These are phyloP conservation scores for Darksidea phi DNA, from an alignment of 495 filamentous ascomycete species.

Conservation along the genomic window DNA sequence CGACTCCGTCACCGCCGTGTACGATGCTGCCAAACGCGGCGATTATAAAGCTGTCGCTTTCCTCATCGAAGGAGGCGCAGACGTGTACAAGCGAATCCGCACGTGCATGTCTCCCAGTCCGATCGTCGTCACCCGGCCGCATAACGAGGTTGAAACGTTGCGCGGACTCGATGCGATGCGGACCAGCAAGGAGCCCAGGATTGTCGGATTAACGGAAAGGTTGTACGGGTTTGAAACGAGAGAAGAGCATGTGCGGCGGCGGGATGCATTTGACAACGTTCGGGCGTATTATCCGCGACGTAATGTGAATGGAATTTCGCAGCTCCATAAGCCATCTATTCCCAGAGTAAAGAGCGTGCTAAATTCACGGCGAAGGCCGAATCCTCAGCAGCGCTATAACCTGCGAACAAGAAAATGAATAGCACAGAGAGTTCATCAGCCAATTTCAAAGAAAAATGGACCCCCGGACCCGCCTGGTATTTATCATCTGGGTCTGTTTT, in stretches of 20 bases:
- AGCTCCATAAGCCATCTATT: neutral
- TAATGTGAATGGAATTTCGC: no score
- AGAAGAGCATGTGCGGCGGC: conserved; percentile 1
- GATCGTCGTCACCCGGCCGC: neutral
- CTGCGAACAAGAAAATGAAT: neutral
- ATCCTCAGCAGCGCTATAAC: neutral
- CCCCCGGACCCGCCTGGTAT: neutral
- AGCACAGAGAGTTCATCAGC: no score
- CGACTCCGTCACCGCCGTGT: neutral
- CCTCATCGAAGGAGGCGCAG: neutral
- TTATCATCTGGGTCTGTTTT: neutral
- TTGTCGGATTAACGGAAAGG: conserved; percentile 7
- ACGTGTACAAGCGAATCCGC: neutral
- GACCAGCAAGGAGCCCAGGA: neutral
- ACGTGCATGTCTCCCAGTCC: neutral
- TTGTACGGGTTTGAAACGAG: conserved; percentile 4
- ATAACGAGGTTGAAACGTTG: neutral
- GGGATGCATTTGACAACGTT: conserved; percentile 5
- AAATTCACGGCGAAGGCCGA: neutral
- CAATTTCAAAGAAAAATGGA: conserved; percentile 3
- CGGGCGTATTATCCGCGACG: neutral
- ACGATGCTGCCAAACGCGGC: conserved; percentile 5
- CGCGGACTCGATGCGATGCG: conserved; percentile 13
- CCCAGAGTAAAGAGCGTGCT: neutral
- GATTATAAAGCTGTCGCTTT: conserved; percentile 13